phyloP scores from a whole-genome alignment of 75 land plant species.

The Adiantum capillusveneris region DNA sequence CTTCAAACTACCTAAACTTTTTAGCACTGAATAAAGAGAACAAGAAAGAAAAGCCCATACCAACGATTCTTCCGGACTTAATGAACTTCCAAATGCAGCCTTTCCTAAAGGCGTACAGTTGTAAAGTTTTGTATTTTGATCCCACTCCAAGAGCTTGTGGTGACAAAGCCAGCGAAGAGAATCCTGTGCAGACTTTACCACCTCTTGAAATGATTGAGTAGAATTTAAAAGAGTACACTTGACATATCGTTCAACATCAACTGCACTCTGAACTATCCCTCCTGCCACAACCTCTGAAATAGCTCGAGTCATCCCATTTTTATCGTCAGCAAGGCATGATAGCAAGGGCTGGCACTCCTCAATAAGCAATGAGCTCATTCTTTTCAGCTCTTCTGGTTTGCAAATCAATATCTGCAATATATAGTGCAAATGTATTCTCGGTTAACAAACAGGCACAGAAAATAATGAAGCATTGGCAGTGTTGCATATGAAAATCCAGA shows the following conservation, averaged over 20 bases:
- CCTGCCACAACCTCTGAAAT: constrained; percentile 95
- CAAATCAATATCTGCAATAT: constrained; percentile 83
- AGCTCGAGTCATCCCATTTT: constrained; percentile 98
- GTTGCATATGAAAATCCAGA: too few species aligned
- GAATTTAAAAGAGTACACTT: constrained; percentile 92
- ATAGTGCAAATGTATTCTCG: too few species aligned
- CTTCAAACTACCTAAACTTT: too few species aligned
- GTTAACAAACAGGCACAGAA: too few species aligned
- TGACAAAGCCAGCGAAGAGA: constrained; percentile 97
- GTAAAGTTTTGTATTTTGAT: constrained; percentile 66
- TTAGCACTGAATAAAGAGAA: too few species aligned
- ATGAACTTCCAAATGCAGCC: constrained; percentile 95
- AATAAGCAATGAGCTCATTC: constrained; percentile 51
- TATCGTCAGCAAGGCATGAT: constrained; percentile 91
- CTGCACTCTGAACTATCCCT: constrained; percentile 93
- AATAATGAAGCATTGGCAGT: too few species aligned
- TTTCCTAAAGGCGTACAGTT: constrained; percentile 84
- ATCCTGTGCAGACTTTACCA: constrained; percentile 95
- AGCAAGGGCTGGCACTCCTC: constrained; percentile 76
- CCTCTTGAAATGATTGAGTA: constrained; percentile 84
- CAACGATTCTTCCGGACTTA: constrained; percentile 91
- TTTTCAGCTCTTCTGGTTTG: constrained; percentile 81
- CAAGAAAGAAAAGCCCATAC: constrained; percentile 30
- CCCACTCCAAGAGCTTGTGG: constrained; percentile 81
- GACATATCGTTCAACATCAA: constrained; percentile 90